Evolutionary conservation across 768 basidiomycete species (phyloP), one percentile per base, ranked within the genome.

Genomic region (Xerocomellus dryophilus): DNA sequence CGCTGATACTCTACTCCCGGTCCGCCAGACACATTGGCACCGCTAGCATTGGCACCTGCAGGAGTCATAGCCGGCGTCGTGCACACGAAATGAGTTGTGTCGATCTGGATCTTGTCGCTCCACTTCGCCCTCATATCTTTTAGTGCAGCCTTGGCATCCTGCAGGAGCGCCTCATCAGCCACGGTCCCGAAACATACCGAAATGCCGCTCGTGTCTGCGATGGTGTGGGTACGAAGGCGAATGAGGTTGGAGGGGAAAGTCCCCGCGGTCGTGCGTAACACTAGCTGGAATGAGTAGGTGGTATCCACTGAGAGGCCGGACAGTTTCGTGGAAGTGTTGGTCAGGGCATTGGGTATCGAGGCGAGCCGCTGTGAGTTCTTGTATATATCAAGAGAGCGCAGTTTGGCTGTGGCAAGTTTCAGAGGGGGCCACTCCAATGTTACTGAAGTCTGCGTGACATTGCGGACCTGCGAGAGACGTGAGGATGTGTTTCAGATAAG

Each of bases 41-140:
- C 83, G 9, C 78, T 75, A 0, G 78, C 78, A 53, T 75, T 78
- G 10, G 83, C 83, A 31, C 82, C 86, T 10, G 69, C 62, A 0
- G 84, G 81, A 0, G 83, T 85, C 10, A 83, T 80, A 1, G 85
- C 87, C 3, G 94, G 93, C 0, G 90, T 93, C 17, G 93, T 96
- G 67, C 94, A 96, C 39, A 98, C 94, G 61, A 97, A 99, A 71
- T 99, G 96, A 0, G 95, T 98, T 10, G 96, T 98, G 66, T 99
- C 96, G 53, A 98, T 95, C 74, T 95, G 91, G 38, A 99, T 94
- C 64, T 84, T 88, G 60, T 95, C 88, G 63, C 85, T 90, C 86
- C 88, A 94, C 60, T 88, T 88, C 0, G 92, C 96, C 39, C 79
- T 81, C 89, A 98, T 97, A 62, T 90, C 85, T 43, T 79, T 68